These are phyloP conservation scores for Prunus yedoensis DNA, from an alignment of 331 rosid genomes.

Conservation along the genomic window DNA sequence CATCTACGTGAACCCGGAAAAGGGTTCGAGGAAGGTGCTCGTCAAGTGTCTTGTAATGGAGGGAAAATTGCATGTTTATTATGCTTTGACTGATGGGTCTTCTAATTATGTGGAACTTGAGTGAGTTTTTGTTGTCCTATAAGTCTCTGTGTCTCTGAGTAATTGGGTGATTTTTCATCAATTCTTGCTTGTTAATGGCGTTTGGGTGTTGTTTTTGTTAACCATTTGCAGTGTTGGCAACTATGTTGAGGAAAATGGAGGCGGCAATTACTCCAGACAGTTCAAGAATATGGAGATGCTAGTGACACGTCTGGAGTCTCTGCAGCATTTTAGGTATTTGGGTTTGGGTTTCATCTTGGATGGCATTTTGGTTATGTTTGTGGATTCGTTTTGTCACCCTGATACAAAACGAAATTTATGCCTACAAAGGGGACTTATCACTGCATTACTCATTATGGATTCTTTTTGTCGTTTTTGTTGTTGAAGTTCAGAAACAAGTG, in stretches of 20 bases:
- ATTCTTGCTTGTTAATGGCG: neutral
- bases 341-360: neutral
- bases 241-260: conserved; percentile 52
- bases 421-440: neutral
- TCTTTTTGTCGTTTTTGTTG: conserved; percentile 4
- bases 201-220: neutral
- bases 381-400: neutral
- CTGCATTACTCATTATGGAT: neutral
- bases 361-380: neutral
- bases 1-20: conserved; percentile 59
- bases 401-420: neutral
- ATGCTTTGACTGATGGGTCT: conserved; percentile 49
- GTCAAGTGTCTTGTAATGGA: conserved; percentile 82
- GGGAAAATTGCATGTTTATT: conserved; percentile 50
- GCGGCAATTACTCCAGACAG: conserved; percentile 53
- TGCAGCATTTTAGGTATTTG: conserved; percentile 41
- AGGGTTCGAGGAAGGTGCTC: conserved; percentile 51
- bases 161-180: neutral
- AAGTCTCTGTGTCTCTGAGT: neutral
- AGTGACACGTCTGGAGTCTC: conserved; percentile 44
- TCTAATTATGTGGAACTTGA: conserved; percentile 61
- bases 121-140: conserved; percentile 29
- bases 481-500: conserved; percentile 52
- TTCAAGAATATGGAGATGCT: conserved; percentile 68
- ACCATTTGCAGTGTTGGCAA: conserved; percentile 56